These are phyloP conservation scores for Setomelanomma holmii DNA, from an alignment of 2,329 filamentous ascomycete species.

Conservation along the genomic window DNA sequence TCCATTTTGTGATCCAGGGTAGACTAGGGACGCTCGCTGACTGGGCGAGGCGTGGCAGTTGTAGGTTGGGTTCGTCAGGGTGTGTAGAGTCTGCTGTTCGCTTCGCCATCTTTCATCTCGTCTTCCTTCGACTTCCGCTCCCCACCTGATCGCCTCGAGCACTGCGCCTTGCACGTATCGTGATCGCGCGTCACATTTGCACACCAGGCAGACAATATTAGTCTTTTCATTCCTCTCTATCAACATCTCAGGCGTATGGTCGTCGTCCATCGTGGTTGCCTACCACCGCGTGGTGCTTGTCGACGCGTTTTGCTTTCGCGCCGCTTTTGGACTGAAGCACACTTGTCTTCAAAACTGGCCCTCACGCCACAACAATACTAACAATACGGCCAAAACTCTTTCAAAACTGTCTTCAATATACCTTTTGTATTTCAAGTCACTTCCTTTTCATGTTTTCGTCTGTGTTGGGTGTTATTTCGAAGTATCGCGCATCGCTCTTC, in stretches of 20 bases:
- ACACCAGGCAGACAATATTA: not conserved
- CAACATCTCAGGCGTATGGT: no score
- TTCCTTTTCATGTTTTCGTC: constrained; percentile 1
- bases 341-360: not conserved
- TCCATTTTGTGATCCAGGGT: constrained; percentile 33
- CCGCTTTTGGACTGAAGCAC: not conserved
- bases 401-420: not conserved
- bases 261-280: no score
- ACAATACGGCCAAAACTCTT: not conserved
- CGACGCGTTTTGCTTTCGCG: not conserved
- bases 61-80: constrained; percentile 28
- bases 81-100: constrained; percentile 26
- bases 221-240: no score
- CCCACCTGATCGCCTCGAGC: constrained; percentile 1
- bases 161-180: constrained; percentile 2
- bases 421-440: not conserved
- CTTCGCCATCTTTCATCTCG: constrained; percentile 21
- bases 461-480: constrained; percentile 17
- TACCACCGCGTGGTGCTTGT: not conserved
- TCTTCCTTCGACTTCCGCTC: constrained; percentile 19
- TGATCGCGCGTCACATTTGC: not conserved
- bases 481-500: constrained; percentile 14
- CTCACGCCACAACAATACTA: not conserved
- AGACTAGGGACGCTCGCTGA: constrained; percentile 25
- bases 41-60: constrained; percentile 24